Evolutionary conservation across 495 filamentous ascomycete species (phyloP), one percentile per base, ranked within the genome.

Genomic region (Tuber brumale): DNA sequence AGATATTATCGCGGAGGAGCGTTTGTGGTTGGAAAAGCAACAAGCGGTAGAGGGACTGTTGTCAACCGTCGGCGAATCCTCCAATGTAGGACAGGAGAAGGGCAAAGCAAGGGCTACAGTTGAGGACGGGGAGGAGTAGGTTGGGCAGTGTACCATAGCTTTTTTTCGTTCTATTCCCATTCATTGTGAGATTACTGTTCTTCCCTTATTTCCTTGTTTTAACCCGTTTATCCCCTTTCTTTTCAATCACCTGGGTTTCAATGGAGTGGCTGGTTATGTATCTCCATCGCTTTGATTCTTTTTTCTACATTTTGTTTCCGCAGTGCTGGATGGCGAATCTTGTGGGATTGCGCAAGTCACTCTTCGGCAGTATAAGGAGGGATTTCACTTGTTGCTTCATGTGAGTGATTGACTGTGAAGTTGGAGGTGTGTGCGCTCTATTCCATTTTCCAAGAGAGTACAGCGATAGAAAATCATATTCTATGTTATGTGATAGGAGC

Each of bases 11-110:
- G 72, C 81, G 37, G 45, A 57, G 71, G 81, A 82, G 71, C 69
- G 71, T 10, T 74, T 75, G 21, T 79, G 74, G 76, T 70, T 75
- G 45, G 72, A 70, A 44, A 77, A 66, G 61, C 71, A 42, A 44
- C 73, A 21, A 35, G 78, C 73, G 16, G 74, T 82, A 37, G 80
- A 82, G 43, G 80, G 77, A 12, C 18, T 82, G 57, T 69, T 82
- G 35, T 69, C 48, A 41, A 18, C 74, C 21, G 44, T 70, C 9
- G 39, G 31, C 9, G 57, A 35, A 66, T 66, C 57, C 1, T 18
- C 57, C 1, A 35, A 35, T 19, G 57, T 14, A 2, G 14, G 12
- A 10, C n/a, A 1, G 12, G 57, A 19, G 4, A 79, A 79, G 39
- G 77, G 77, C 16, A 80, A 80, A 44, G 78, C 70, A 31, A 79